Evolutionary conservation across 2,329 filamentous ascomycete genomes (phyloP), one percentile per base, ranked within the genome.

Genomic region (Hymenoscyphus infarciens): DNA sequence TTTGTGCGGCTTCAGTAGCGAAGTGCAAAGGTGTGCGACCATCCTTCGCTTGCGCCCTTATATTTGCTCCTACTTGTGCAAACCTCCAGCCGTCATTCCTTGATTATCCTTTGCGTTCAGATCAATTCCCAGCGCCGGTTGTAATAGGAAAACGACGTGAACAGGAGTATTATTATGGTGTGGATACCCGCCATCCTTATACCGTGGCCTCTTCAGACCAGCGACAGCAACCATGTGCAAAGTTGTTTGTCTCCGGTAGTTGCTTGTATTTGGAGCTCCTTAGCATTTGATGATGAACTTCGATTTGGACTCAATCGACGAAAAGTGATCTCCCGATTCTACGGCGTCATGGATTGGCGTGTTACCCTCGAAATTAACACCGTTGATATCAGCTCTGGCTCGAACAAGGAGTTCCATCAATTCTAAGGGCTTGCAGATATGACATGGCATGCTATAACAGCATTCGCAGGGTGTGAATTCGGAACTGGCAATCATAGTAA

Each of bases 1-100:
- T 63, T 35, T 63, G 45, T 10, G 61, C 31, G 7, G 54, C 59
- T 15, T 62, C 56, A 27, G 66, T 59, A 27, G 67, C 64, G 33
- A 63, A 57, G 38, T 68, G 67, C 38, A 69, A 45, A 10, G 61
- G 60, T 3, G 63, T 65, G 10, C 38, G 60, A 3, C 52, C 56
- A 22, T 66, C 59, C 15, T 56, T 15, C 13, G 67, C 57, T 49
- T 49, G 29, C 6, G 16, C 45, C 38, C 22, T n/a, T 7, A 59
- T 22, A 5, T 66, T 56, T 6, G 56, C 64, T 19, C 65, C 65
- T n/a, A 54, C 59, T n/a, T 56, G 27, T 19, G 66, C 22, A 5
- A 68, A 52, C 22, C 33, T 35, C 53, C 53, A 31, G 67, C 60
- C 22, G 39, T 57, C 6, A 63, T 29, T 1, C 63, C 64, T 11